A percentile compares a stretch with the other conserved stretches of the same genome.
phyloP scores from a whole-genome alignment of 257 asterid species.

The Petrea volubilis region DNA sequence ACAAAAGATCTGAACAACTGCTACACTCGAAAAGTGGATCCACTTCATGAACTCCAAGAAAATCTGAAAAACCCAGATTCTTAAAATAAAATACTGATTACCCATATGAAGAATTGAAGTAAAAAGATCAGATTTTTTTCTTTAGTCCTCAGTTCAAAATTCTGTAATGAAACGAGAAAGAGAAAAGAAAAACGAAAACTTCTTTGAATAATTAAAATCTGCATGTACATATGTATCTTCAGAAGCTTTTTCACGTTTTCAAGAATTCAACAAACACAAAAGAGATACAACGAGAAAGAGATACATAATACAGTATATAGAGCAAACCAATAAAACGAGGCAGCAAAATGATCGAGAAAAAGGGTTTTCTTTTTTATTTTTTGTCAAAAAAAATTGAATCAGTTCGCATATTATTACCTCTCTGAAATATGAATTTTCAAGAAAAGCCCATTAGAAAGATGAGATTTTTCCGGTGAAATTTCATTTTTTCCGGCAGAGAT shows the following conservation, averaged over 20 bases:
- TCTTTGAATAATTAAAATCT: conserved; percentile 7
- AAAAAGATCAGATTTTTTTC: neutral
- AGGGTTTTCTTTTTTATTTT: neutral
- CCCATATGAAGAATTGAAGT: neutral
- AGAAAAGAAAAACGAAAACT: neutral
- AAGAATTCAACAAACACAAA: neutral
- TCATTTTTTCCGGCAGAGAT: conserved; percentile 50
- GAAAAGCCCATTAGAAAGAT: conserved; percentile 8
- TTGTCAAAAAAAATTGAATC: neutral
- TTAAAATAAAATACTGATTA: neutral
- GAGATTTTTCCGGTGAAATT: conserved; percentile 42
- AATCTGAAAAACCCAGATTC: conserved; percentile 9
- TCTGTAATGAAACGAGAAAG: neutral
- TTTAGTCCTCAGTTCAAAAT: neutral
- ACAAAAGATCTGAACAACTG: conserved; percentile 11
- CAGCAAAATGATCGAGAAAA: neutral
- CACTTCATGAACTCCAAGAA: neutral
- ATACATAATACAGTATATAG: neutral
- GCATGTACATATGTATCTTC: conserved; percentile 24
- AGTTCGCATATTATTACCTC: conserved; percentile 20
- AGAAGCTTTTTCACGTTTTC: neutral
- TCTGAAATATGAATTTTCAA: neutral
- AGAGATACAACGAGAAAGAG: neutral
- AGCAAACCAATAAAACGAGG: neutral
- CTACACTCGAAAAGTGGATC: conserved; percentile 18